These are phyloP conservation scores for Hamamelis virginiana DNA, from an alignment of 164 flowering plant species.

Conservation along the genomic window DNA sequence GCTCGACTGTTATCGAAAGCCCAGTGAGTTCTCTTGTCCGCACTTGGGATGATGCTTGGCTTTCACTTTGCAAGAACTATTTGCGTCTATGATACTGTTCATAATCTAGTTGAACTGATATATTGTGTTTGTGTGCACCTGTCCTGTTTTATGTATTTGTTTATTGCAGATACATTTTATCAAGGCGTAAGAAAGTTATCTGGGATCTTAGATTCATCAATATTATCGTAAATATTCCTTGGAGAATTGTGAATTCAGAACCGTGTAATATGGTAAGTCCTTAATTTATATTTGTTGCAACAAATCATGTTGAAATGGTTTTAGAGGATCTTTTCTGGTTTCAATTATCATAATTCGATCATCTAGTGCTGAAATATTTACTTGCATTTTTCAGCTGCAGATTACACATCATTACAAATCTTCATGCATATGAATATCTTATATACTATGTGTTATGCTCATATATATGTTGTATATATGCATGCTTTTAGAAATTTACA, in stretches of 20 bases:
- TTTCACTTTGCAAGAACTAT: not conserved
- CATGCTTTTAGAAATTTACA: not conserved
- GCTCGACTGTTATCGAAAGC: slow-evolving; percentile 66
- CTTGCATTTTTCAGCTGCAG: not conserved
- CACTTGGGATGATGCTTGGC: slow-evolving; percentile 2
- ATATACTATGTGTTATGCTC: not conserved
- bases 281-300: not conserved
- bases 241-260: slow-evolving; percentile 30
- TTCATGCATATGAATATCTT: not conserved
- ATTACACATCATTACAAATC: not conserved
- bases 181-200: slow-evolving; percentile 42
- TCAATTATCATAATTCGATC: not conserved
- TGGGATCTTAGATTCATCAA: slow-evolving; percentile 56
- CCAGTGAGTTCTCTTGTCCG: slow-evolving; percentile 50
- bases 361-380: not conserved
- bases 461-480: not conserved
- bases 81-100: not conserved
- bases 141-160: not conserved
- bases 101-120: slow-evolving; percentile 5
- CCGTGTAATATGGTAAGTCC: slow-evolving; percentile 49
- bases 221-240: slow-evolving; percentile 49
- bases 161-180: slow-evolving; percentile 56
- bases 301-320: not conserved
- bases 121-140: not conserved
- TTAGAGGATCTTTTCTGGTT: not conserved